These are phyloP conservation scores for Cucumis cinereus DNA, from an alignment of 306 rosid genomes.

Conservation along the genomic window DNA sequence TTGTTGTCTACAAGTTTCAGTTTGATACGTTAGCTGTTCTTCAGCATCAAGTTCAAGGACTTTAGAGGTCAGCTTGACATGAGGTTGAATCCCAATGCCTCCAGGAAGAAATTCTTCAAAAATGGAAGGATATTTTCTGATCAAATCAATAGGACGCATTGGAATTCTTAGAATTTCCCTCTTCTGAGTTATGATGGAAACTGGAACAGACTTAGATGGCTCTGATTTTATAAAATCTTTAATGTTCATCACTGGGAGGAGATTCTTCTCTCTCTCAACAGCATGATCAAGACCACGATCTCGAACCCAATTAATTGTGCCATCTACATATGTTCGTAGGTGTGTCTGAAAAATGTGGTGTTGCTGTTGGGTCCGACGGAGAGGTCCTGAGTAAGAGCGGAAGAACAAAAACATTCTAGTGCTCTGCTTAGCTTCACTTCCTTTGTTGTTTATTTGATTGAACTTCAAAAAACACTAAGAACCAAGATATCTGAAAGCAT, in stretches of 20 bases:
- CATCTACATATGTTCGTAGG: slow-evolving; percentile 29
- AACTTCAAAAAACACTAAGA: neutral
- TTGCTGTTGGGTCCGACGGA: neutral
- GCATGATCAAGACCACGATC: slow-evolving; percentile 93
- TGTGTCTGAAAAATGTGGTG: neutral
- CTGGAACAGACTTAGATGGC: slow-evolving; percentile 70
- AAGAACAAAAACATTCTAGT: slow-evolving; percentile 13
- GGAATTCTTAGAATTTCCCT: slow-evolving; percentile 38
- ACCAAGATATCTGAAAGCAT: slow-evolving; percentile 1
- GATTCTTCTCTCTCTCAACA: slow-evolving; percentile 65
- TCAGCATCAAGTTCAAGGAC: slow-evolving; percentile 39
- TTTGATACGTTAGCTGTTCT: slow-evolving; percentile 30
- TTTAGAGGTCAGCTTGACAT: slow-evolving; percentile 35
- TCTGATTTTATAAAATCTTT: slow-evolving; percentile 43
- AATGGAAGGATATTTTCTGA: slow-evolving; percentile 54
- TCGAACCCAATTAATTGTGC: slow-evolving; percentile 38
- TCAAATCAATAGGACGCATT: slow-evolving; percentile 49
- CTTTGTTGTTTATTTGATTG: neutral
- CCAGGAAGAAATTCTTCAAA: slow-evolving; percentile 47
- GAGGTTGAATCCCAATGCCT: slow-evolving; percentile 36
- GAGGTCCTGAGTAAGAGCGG: slow-evolving; percentile 14
- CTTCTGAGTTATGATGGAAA: slow-evolving; percentile 34
- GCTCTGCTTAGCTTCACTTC: neutral
- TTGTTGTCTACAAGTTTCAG: slow-evolving; percentile 32
- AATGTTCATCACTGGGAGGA: slow-evolving; percentile 36